A percentile compares a stretch with the other conserved stretches of the same genome.
Evolutionary conservation across 2,329 filamentous ascomycete species (phyloP).

Genomic region (Lachnellula cervina): DNA sequence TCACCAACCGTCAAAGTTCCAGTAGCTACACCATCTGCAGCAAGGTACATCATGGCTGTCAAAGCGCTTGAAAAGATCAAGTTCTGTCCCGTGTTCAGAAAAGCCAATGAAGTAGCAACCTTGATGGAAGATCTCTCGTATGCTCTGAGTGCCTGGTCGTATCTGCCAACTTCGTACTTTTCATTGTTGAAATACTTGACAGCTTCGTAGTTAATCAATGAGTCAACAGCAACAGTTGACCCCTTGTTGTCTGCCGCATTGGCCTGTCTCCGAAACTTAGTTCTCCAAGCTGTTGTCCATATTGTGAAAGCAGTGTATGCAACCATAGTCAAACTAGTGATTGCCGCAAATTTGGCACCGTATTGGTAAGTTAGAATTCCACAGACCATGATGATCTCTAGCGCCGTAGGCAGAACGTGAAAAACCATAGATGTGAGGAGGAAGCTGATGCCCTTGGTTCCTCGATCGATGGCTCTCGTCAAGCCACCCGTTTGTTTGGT

Average conservation of each 20-base stretch:
- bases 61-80: constrained; percentile 93
- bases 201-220: constrained; percentile 96
- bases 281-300: constrained; percentile 92
- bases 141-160: constrained; percentile 77
- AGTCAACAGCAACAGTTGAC: constrained; percentile 92
- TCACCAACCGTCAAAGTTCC: constrained; percentile 87
- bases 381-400: constrained; percentile 94
- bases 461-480: constrained; percentile 89
- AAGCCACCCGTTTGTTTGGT: constrained; percentile 91
- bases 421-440: constrained; percentile 97
- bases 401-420: constrained; percentile 85
- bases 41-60: constrained; percentile 97
- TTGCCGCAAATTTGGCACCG: constrained; percentile 82
- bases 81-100: constrained; percentile 93
- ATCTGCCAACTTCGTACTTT: constrained; percentile 84
- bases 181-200: constrained; percentile 99
- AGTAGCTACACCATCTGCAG: constrained; percentile 78
- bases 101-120: constrained; percentile 85
- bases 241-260: constrained; percentile 96
- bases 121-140: constrained; percentile 97
- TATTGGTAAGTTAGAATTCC: constrained; percentile 97
- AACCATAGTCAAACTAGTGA: constrained; percentile 86
- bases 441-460: constrained; percentile 98
- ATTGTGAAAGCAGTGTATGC: constrained; percentile 97
- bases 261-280: constrained; percentile 89